Evolutionary conservation across 2,329 filamentous ascomycete species (phyloP), one percentile per base, ranked within the genome.

Genomic region (Aspergillus quadricinctus): DNA sequence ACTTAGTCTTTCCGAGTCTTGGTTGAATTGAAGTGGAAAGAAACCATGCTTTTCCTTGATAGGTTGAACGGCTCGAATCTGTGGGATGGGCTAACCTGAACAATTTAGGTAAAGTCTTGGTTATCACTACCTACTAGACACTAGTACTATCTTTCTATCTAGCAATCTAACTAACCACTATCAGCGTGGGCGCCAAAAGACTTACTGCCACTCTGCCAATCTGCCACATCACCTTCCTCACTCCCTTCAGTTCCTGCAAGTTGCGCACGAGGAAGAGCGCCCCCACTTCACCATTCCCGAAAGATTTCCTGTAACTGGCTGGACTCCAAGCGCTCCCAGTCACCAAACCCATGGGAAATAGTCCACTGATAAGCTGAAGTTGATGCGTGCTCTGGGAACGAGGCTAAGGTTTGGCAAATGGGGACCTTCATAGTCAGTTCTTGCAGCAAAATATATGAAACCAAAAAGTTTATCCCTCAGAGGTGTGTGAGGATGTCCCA

Each of bases 1-100:
- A 40, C 49, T 49, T 51, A 58, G 57, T 50, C 31, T 46, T 21
- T 19, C 58, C 56, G 57, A 62, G 54, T 57, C 58, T 52, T 54
- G 37, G 53, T n/a, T 56, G 45, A 55, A 57, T 56, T 50, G 56
- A 52, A 61, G 52, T 11, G 19, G 40, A 43, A 43, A 43, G 40
- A 21, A 43, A 43, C 40, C 8, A 43, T 21, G 8, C n/a, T 3
- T 9, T 43, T 21, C 11, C 19, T 4, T 46, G 21, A 46, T 46
- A 23, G 21, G n/a, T 23, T 46, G 43, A 3, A 8, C 19, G 10
- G 40, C 40, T 21, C 19, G 9, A 21, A 43, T 21, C 17, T 43
- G 3, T 43, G 21, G 43, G 43, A 23, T 46, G 43, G 43, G 4
- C 40, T 14, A 35, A 4, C 31, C 31, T 17, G 31, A 43, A 43